Percentiles rank a stretch among this genome's conserved stretches.
These are phyloP conservation scores for Rhinocladiella mackenziei DNA, from an alignment of 2,329 filamentous ascomycete species.

Conservation along the genomic window DNA sequence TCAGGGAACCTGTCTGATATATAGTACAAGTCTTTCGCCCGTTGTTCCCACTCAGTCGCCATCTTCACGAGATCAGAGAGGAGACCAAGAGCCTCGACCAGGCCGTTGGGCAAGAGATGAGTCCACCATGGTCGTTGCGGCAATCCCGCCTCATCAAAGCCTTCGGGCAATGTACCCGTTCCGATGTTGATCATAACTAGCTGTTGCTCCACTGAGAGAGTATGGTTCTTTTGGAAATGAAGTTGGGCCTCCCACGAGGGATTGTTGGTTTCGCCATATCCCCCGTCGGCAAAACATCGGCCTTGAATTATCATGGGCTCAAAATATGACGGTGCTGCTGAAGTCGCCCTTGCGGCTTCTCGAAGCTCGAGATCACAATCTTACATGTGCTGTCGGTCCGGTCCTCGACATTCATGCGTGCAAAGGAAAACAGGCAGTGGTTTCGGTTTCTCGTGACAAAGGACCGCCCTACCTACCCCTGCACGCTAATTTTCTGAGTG, in stretches of 20 bases:
- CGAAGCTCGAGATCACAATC: constrained; percentile 21
- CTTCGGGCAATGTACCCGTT: constrained; percentile 17
- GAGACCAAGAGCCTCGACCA: constrained; percentile 18
- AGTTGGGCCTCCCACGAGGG: constrained; percentile 24
- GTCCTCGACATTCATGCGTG: constrained; percentile 23
- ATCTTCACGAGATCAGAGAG: constrained; percentile 24
- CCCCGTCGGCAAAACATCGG: constrained; percentile 21
- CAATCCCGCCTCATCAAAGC: constrained; percentile 2
- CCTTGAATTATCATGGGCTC: constrained; percentile 21
- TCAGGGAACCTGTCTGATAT: constrained; percentile 18
- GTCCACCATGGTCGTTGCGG: constrained; percentile 22
- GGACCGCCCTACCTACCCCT: constrained; percentile 17
- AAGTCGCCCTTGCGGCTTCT: constrained; percentile 26
- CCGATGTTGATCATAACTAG: constrained; percentile 27
- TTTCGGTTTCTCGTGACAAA: constrained; percentile 20
- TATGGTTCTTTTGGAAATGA: constrained; percentile 22
- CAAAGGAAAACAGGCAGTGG: constrained; percentile 23
- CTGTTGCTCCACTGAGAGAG: constrained; percentile 11
- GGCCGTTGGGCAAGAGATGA: constrained; percentile 17
- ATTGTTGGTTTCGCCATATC: constrained; percentile 26
- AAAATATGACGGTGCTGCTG: constrained; percentile 27
- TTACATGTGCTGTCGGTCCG: constrained; percentile 16
- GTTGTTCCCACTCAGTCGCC: constrained; percentile 24
- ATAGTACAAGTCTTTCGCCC: constrained; percentile 13
- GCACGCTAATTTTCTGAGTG: constrained; percentile 14